A percentile compares a stretch with the other conserved stretches of the same genome.
phyloP scores from a whole-genome alignment of 1,284 basidiomycete genomes.

The Cerioporus squamosus region DNA sequence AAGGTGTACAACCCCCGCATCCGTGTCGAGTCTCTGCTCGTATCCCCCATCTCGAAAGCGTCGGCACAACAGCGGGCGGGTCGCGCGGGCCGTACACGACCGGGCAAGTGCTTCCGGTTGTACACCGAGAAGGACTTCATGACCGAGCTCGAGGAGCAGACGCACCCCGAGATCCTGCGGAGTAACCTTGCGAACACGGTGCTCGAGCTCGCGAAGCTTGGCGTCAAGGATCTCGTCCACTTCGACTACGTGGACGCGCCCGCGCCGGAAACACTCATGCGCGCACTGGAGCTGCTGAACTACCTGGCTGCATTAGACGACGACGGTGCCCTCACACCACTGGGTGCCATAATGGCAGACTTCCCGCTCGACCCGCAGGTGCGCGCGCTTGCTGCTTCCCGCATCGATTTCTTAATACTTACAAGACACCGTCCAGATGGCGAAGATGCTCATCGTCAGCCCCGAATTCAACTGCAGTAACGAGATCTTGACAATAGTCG shows the following conservation, averaged over 20 bases:
- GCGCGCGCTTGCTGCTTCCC: constrained; percentile 13
- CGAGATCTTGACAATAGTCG: constrained; percentile 93
- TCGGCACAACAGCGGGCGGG: constrained; percentile 96
- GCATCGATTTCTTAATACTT: not conserved
- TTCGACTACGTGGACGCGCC: constrained; percentile 98
- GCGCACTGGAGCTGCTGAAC: constrained; percentile 94
- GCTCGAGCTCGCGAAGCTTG: constrained; percentile 92
- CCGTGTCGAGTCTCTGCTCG: constrained; percentile 92
- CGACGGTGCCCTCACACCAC: constrained; percentile 87
- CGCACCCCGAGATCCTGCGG: constrained; percentile 93
- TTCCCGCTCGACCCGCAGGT: constrained; percentile 98
- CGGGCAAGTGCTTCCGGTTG: constrained; percentile 96
- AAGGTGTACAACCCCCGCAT: constrained; percentile 98
- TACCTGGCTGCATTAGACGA: constrained; percentile 94
- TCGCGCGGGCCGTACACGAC: constrained; percentile 93
- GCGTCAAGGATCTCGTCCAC: constrained; percentile 87
- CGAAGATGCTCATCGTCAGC: constrained; percentile 94
- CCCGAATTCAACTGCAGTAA: constrained; percentile 97
- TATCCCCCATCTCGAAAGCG: constrained; percentile 96
- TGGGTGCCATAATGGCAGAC: constrained; percentile 95
- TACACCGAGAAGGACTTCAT: constrained; percentile 99
- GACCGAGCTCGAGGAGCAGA: constrained; percentile 93
- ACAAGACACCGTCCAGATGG: constrained; percentile 51
- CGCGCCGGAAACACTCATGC: constrained; percentile 98
- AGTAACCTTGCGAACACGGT: constrained; percentile 95